Evolutionary conservation across 2,329 filamentous ascomycete species (phyloP).

Genomic region (Phaeosphaeriaceae sp.): DNA sequence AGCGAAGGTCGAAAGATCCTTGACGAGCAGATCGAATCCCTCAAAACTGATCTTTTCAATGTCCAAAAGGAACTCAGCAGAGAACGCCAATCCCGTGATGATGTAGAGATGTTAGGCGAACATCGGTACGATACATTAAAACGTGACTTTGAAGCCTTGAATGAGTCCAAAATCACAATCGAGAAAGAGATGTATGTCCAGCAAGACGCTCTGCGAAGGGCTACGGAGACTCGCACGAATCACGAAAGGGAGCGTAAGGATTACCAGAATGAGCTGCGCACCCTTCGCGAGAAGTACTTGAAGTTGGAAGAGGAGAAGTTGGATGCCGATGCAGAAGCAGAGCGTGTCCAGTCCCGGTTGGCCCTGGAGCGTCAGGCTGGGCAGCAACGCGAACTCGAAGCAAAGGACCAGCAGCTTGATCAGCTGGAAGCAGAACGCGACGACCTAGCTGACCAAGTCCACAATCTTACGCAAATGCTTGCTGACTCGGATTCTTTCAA

Average conservation of each 20-base stretch:
- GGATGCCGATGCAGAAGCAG: constrained; percentile 79
- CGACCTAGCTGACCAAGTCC: constrained; percentile 78
- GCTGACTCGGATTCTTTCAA: constrained; percentile 89
- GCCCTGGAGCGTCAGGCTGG: constrained; percentile 81
- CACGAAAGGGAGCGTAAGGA: constrained; percentile 91
- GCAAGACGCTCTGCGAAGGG: constrained; percentile 86
- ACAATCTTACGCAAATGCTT: constrained; percentile 85
- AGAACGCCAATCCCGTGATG: constrained; percentile 90
- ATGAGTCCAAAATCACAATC: constrained; percentile 94
- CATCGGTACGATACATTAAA: constrained; percentile 84
- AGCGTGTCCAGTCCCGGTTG: constrained; percentile 77
- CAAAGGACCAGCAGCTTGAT: constrained; percentile 74
- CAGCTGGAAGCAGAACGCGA: constrained; percentile 81
- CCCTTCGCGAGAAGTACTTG: constrained; percentile 80
- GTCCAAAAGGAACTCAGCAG: constrained; percentile 87
- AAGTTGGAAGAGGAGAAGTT: constrained; percentile 85
- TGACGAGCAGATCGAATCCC: constrained; percentile 83
- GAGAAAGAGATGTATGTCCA: constrained; percentile 98
- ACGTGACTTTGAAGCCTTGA: constrained; percentile 83
- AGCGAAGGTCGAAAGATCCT: constrained; percentile 78
- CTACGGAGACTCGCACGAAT: constrained; percentile 77
- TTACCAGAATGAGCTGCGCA: constrained; percentile 82
- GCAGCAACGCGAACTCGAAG: constrained; percentile 79
- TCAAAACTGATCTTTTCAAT: constrained; percentile 84
- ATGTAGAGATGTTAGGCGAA: constrained; percentile 87